Evolutionary conservation across 257 asterid genomes (phyloP).

Genomic region (Prunella vulgaris): DNA sequence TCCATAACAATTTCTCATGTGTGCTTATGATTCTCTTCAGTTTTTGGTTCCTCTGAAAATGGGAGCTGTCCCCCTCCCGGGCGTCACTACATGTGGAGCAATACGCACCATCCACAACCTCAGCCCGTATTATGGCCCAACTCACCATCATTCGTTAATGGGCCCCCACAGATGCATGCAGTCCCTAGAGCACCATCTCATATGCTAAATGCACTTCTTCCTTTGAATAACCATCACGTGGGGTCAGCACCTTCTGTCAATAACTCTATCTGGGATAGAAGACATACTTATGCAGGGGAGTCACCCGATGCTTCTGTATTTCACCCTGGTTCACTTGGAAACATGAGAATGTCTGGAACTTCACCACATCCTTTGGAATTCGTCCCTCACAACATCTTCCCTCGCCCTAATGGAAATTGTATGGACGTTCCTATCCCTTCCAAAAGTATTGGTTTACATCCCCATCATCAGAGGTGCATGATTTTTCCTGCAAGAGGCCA

Average conservation of each 20-base stretch:
- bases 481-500: slow-evolving; percentile 88
- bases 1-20: slow-evolving; percentile 1
- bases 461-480: slow-evolving; percentile 83
- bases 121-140: slow-evolving; percentile 73
- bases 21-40: slow-evolving; percentile 38
- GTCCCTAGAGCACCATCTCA: slow-evolving; percentile 72
- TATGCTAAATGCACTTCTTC: slow-evolving; percentile 54
- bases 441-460: slow-evolving; percentile 60
- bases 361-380: slow-evolving; percentile 82
- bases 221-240: slow-evolving; percentile 72
- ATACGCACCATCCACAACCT: slow-evolving; percentile 61
- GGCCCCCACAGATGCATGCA: slow-evolving; percentile 76
- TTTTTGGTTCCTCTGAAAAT: slow-evolving; percentile 66
- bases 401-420: slow-evolving; percentile 62
- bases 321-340: slow-evolving; percentile 94
- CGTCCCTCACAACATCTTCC: slow-evolving; percentile 63
- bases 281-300: slow-evolving; percentile 65
- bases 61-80: slow-evolving; percentile 90
- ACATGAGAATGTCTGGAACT: slow-evolving; percentile 69
- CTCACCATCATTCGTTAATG: slow-evolving; percentile 74
- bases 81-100: slow-evolving; percentile 80
- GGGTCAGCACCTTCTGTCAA: slow-evolving; percentile 95
- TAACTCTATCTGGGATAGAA: slow-evolving; percentile 85
- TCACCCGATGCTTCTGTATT: slow-evolving; percentile 81
- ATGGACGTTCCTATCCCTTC: slow-evolving; percentile 73